Base-by-base conservation (phyloP, 2,329 filamentous ascomycete genomes). In the Talaromyces albobiverticillius region DNA sequence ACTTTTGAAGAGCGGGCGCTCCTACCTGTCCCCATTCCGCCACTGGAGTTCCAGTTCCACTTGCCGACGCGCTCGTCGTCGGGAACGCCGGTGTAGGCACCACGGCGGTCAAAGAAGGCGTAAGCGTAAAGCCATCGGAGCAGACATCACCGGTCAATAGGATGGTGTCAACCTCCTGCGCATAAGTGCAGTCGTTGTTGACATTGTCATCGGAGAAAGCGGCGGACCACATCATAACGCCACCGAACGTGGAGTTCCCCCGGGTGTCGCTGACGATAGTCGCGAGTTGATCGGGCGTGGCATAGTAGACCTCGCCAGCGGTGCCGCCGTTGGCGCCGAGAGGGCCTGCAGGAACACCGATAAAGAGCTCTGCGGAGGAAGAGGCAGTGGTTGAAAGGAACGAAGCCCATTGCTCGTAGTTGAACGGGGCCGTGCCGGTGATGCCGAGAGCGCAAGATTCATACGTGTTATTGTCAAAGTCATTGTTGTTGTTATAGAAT, bases 201-300 rank as follows among this genome's bases (percentile, higher is more conserved):
- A 66, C 54, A 60, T 82, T 82, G 45, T 69, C 68, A 13, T 71
- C 65, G 13, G 75, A 75, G 9, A 71, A 71, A 1, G 78, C 79
- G 3, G 80, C 78, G 49, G 83, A 80, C 79, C 79, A 84, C 4
- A 84, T 63, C 81, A 84, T 84, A 26, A 83, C 71, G 67, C 82
- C 82, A 36, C 80, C 82, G 58, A 84, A 84, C 1, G 65, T 68
- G 20, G 69, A 56, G 1, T 70, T 66, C n/a, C 63, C 63, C 56
- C 72, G 71, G 53, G 75, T 78, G 32, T 65, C 62, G 11, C 68
- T 61, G 22, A 83, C 66, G 50, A 84, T 59, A 3, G 63, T 61
- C 50, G 75, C 65, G 2, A 76, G 79, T 56, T 82, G 73, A 1
- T 61, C 55, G 0, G 77, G 77, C 1, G 63, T 67, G 10, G 84